These are phyloP conservation scores for Tetrahymena borealis DNA, from an alignment of 73 alveolate species.

Conservation along the genomic window DNA sequence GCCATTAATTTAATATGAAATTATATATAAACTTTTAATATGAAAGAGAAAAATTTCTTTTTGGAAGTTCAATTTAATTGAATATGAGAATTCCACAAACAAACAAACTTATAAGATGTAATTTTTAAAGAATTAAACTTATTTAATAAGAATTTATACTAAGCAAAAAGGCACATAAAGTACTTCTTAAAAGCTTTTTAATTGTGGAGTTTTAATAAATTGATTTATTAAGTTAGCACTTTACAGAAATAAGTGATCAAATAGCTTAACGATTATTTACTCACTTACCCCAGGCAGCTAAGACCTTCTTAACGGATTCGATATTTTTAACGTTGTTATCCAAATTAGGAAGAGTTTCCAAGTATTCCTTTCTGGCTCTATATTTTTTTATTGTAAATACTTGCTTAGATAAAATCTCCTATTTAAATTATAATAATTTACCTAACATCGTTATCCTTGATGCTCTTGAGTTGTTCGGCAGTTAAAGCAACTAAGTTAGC, in stretches of 20 bases:
- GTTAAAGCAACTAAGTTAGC: constrained; percentile 1
- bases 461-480: not conserved
- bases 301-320: not conserved
- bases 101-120: not conserved
- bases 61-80: not conserved
- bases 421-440: not conserved
- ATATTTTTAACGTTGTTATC: not conserved
- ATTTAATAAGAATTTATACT: not conserved
- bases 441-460: constrained; percentile 1
- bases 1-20: too few species aligned
- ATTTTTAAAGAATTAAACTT: not conserved
- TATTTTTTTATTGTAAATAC: not conserved
- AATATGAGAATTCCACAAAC: not conserved
- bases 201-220: not conserved
- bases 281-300: not conserved
- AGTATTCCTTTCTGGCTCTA: not conserved
- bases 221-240: not conserved
- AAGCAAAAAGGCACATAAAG: not conserved
- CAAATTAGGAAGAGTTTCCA: not conserved
- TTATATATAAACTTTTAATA: too few species aligned
- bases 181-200: not conserved
- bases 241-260: not conserved
- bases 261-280: not conserved
- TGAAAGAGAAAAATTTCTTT: too few species aligned
- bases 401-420: not conserved